A percentile compares a stretch with the other conserved stretches of the same genome.
Evolutionary conservation across 306 rosid species (phyloP).

Genomic region (Cucurbita ficifolia): DNA sequence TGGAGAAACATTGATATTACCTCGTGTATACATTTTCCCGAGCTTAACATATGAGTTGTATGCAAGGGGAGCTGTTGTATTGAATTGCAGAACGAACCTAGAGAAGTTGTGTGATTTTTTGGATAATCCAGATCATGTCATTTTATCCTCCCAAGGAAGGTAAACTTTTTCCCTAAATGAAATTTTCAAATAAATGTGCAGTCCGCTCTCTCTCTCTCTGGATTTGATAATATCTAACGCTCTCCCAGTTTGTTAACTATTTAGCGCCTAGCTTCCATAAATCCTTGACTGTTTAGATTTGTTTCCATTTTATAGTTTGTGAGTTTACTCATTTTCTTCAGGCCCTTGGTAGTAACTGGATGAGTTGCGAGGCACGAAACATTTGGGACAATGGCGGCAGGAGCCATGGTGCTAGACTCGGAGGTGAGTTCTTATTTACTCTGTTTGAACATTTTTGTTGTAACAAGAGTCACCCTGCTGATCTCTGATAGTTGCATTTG

Average conservation of each 20-base stretch:
- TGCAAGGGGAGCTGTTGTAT: slow-evolving; percentile 35
- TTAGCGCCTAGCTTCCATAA: background rate
- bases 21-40: slow-evolving; percentile 38
- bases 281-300: background rate
- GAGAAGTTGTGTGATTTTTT: slow-evolving; percentile 32
- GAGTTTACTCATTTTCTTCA: slow-evolving; percentile 21
- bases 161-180: slow-evolving; percentile 10
- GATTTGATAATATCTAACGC: background rate
- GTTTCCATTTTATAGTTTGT: background rate
- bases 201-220: background rate
- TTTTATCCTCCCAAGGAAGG: slow-evolving; percentile 64
- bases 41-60: slow-evolving; percentile 22
- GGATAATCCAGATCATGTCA: slow-evolving; percentile 32
- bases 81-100: slow-evolving; percentile 25
- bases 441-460: background rate
- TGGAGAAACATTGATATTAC: slow-evolving; percentile 23
- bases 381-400: slow-evolving; percentile 24
- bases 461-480: background rate
- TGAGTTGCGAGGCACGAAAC: slow-evolving; percentile 16
- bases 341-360: slow-evolving; percentile 67
- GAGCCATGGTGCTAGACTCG: slow-evolving; percentile 21
- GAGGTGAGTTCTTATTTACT: slow-evolving; percentile 27
- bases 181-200: background rate
- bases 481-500: background rate
- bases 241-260: too few species aligned